These are phyloP conservation scores for Penicillium sp. DNA, from an alignment of 2,329 filamentous ascomycete species.

Conservation along the genomic window DNA sequence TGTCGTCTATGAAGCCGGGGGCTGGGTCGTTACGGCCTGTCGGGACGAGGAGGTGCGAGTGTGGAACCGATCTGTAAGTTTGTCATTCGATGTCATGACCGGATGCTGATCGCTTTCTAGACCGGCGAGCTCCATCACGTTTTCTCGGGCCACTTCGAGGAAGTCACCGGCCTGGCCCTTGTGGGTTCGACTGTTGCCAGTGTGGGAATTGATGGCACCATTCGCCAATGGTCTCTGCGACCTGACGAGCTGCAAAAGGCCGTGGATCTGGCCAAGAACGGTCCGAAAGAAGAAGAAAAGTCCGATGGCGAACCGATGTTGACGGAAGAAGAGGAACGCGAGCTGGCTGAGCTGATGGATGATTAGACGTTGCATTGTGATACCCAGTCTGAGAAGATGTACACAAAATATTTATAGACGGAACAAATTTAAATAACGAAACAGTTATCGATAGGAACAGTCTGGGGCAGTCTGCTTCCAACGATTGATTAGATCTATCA, in stretches of 20 bases:
- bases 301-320: constrained; percentile 55
- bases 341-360: constrained; percentile 87
- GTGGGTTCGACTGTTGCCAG: constrained; percentile 64
- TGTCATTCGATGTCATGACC: neutral
- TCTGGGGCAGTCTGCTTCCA: too few relatives aligned
- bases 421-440: neutral
- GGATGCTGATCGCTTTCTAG: constrained; percentile 38
- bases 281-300: constrained; percentile 46
- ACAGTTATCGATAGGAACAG: neutral
- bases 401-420: neutral
- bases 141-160: constrained; percentile 84
- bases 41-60: constrained; percentile 88
- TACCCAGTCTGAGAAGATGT: constrained; percentile 10
- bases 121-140: constrained; percentile 71
- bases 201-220: constrained; percentile 84
- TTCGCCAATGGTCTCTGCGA: constrained; percentile 77
- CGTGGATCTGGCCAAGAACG: constrained; percentile 48
- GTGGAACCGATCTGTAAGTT: constrained; percentile 66
- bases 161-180: constrained; percentile 77
- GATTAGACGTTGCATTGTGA: constrained; percentile 42
- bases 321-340: constrained; percentile 88
- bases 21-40: constrained; percentile 83
- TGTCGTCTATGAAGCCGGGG: constrained; percentile 64
- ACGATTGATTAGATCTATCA: too few relatives aligned
- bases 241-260: constrained; percentile 59